Base-by-base conservation (phyloP, 2,329 filamentous ascomycete genomes). In the Didymella glomerata region DNA sequence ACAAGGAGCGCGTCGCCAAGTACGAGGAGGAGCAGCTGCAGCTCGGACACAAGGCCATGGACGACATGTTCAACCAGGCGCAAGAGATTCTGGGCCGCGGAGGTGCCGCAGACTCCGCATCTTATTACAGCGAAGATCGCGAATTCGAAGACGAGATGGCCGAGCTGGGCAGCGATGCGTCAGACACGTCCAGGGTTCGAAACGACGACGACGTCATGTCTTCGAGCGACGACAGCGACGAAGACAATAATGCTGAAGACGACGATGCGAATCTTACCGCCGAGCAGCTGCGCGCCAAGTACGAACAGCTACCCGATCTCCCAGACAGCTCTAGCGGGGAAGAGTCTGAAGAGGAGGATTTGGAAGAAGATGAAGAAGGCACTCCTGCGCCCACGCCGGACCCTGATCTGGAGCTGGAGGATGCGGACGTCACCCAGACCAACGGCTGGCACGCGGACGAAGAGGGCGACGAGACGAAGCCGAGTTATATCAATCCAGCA, bases 31-130 rank as follows among this genome's bases (percentile, higher is more conserved):
- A 89, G 73, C 84, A 88, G 70, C 81, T 86, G 60, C 75, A 78
- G 36, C 74, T 80, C 38, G 81, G 81, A 47, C 82, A 83, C 78
- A 88, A 86, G 70, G 91, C 88, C 48, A 83, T 90, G 69, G 91
- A 89, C 68, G 87, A 89, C 78, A 90, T 87, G 68, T 88, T 91
- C 68, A 90, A 88, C 61, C 83, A 88, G 56, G 91, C 88, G 0
- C 89, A 90, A 61, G 44, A 75, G 57, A 77, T 75, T 40, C 62
- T 76, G 3, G 75, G 72, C 7, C 69, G 74, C 8, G 72, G 71
- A 10, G 72, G 71, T 16, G 65, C 65, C 32, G 66, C 71, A 8
- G 76, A 75, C 48, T 74, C 72, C 1, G 80, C 76, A 11, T 72
- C 74, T 13, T 75, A 76, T 13, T 70, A 75, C 22, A 78, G 76